phyloP scores from a whole-genome alignment of 345 rosid genomes.

The Eucalyptus marginata region DNA sequence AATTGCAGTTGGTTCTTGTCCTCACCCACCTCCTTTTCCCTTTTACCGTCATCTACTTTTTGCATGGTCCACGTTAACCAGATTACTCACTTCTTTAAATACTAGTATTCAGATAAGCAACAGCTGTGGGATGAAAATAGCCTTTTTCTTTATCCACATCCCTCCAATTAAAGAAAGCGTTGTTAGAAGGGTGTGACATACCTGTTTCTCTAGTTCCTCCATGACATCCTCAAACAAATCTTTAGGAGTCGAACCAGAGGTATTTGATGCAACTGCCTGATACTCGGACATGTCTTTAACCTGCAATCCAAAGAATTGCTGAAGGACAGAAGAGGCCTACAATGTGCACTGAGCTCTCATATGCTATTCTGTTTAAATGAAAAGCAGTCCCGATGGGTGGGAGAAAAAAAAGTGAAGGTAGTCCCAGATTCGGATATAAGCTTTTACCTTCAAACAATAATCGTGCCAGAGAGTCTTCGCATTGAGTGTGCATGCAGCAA shows the following conservation, averaged over 20 bases:
- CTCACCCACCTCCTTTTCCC: neutral
- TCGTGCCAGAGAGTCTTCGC: slow-evolving; percentile 87
- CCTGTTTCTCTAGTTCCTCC: slow-evolving; percentile 85
- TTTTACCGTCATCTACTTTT: neutral
- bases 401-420: neutral
- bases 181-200: neutral
- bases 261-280: slow-evolving; percentile 81
- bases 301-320: slow-evolving; percentile 17
- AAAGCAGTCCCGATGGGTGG: neutral
- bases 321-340: neutral
- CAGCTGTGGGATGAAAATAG: neutral
- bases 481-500: slow-evolving; percentile 58
- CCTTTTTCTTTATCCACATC: neutral
- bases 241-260: slow-evolving; percentile 85
- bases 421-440: neutral
- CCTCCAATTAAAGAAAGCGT: neutral
- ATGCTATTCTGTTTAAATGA: neutral
- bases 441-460: slow-evolving; percentile 68
- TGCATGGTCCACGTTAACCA: neutral
- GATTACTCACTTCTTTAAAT: neutral
- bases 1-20: neutral
- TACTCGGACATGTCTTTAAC: slow-evolving; percentile 75
- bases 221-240: slow-evolving; percentile 88
- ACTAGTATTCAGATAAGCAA: neutral
- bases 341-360: neutral